Percentiles rank a stretch among this genome's conserved stretches.
Conservation (phyloP, 805 yeast species). For the Cyberlindnera suaveolens region DNA sequence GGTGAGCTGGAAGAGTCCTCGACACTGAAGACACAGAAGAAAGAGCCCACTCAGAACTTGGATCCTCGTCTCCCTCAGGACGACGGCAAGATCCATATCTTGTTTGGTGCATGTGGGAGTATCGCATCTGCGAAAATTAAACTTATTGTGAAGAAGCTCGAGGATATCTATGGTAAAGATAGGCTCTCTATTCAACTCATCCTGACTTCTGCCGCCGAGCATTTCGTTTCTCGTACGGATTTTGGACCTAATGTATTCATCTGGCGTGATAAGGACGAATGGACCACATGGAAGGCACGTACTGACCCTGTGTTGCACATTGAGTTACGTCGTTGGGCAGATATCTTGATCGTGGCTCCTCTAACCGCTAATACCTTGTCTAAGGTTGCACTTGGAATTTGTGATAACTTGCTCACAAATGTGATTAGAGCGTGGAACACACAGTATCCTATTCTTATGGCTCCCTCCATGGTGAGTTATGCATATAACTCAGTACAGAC, state of each 20-base stretch:
- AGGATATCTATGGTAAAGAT: conserved; percentile 69
- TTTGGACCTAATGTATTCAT: conserved; percentile 58
- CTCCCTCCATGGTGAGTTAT: conserved; percentile 94
- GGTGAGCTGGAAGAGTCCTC: conserved; percentile 4
- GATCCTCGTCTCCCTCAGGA: conserved; percentile 69
- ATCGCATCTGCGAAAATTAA: conserved; percentile 80
- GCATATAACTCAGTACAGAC: conserved; percentile 89
- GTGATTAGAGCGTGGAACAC: conserved; percentile 96
- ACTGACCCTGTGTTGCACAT: conserved; percentile 92
- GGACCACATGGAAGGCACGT: conserved; percentile 80
- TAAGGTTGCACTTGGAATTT: conserved; percentile 83
- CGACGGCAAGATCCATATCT: conserved; percentile 81
- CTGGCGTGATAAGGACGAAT: conserved; percentile 94
- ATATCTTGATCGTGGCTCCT: conserved; percentile 88
- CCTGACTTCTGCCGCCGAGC: conserved; percentile 80
- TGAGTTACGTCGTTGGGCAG: conserved; percentile 96
- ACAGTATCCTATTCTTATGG: conserved; percentile 77
- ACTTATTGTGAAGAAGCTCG: conserved; percentile 69
- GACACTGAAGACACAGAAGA: conserved; percentile 9
- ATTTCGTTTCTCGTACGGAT: conserved; percentile 56
- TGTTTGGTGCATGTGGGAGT: conserved; percentile 86
- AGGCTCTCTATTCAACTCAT: conserved; percentile 80
- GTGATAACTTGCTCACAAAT: conserved; percentile 86
- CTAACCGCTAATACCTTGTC: conserved; percentile 88
- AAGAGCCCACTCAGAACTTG: conserved; percentile 41